phyloP scores from a whole-genome alignment of 139 green algal genomes.

The Mesotaenium endlicherianum region DNA sequence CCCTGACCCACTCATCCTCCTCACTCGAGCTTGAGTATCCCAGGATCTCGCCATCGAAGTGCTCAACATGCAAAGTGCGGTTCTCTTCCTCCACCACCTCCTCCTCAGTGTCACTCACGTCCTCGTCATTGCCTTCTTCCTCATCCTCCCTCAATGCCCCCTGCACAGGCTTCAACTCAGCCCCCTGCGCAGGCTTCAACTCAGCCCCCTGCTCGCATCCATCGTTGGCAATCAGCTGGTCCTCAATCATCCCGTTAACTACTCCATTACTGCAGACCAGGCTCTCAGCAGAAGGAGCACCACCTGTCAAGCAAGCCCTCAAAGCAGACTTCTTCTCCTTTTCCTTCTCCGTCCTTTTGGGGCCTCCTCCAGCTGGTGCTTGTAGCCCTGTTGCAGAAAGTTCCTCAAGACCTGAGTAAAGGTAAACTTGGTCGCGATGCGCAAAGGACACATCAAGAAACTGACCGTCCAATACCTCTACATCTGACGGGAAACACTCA shows the following conservation, averaged over 20 bases:
- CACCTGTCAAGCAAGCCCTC: too few species aligned
- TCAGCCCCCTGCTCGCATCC: not conserved
- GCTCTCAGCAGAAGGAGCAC: not conserved
- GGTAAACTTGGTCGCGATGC: too few species aligned
- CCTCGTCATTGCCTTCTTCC: not conserved
- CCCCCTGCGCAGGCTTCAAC: not conserved
- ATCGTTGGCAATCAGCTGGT: not conserved
- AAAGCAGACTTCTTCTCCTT: too few species aligned
- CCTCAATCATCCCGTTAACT: not conserved
- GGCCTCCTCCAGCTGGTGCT: too few species aligned
- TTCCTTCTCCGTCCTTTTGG: too few species aligned
- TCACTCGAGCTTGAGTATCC: too few species aligned
- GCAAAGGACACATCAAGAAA: too few species aligned
- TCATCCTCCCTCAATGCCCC: not conserved
- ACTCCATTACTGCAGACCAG: not conserved
- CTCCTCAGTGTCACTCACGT: not conserved
- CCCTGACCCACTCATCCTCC: too few species aligned
- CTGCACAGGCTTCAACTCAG: not conserved
- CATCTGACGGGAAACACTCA: not conserved
- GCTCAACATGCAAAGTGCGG: not conserved
- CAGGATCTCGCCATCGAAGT: not conserved
- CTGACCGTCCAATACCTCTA: not conserved
- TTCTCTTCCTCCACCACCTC: not conserved
- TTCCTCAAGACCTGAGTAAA: too few species aligned
- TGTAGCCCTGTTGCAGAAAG: too few species aligned